Conservation (phyloP, 179 eudicot genomes). For the Corrigiola litoralis region DNA sequence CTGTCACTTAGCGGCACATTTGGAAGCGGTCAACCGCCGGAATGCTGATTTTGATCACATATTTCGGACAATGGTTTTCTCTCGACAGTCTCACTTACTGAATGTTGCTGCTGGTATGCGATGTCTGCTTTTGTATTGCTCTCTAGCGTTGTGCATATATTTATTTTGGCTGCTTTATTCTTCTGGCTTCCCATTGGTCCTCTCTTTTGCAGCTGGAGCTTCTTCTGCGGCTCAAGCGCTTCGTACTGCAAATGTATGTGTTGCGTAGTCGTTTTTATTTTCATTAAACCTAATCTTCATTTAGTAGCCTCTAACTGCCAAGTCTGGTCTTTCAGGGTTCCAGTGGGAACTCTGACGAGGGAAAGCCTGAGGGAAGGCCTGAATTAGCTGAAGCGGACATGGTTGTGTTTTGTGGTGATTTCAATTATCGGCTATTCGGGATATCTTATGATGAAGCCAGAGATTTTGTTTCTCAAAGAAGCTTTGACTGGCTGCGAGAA, state of each 20-base stretch:
- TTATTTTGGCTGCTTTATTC: constrained; percentile 71
- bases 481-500: constrained; percentile 97
- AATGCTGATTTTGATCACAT: constrained; percentile 97
- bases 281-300: too few species aligned
- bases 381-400: constrained; percentile 93
- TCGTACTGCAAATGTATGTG: constrained; percentile 62
- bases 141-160: constrained; percentile 68
- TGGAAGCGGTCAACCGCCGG: constrained; percentile 93
- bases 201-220: constrained; percentile 83
- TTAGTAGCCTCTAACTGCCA: not conserved
- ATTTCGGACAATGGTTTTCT: constrained; percentile 75
- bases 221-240: constrained; percentile 60
- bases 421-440: constrained; percentile 94
- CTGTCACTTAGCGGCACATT: constrained; percentile 98
- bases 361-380: constrained; percentile 50
- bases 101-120: constrained; percentile 87
- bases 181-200: constrained; percentile 63
- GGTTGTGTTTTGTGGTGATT: constrained; percentile 88
- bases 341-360: constrained; percentile 53
- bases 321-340: constrained; percentile 37
- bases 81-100: constrained; percentile 63
- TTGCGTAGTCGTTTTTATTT: too few species aligned
- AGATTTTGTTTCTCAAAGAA: constrained; percentile 95
- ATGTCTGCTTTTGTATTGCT: constrained; percentile 57
- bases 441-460: constrained; percentile 99